These are phyloP conservation scores for Plectosphaerella sp. DNA, from an alignment of 2,329 filamentous ascomycete species.

Conservation along the genomic window DNA sequence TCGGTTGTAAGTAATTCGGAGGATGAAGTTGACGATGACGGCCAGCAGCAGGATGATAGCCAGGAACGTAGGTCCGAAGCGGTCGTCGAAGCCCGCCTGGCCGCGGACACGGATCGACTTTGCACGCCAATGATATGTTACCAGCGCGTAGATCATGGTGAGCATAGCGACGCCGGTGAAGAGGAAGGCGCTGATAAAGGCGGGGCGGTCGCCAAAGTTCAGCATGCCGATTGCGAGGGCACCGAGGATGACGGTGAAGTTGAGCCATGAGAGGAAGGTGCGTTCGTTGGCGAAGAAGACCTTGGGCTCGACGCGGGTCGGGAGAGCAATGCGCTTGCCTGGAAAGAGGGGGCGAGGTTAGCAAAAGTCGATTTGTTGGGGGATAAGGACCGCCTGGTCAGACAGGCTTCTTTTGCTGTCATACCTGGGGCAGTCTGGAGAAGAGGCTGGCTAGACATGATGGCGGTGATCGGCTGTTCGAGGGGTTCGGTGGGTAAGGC, in stretches of 20 bases:
- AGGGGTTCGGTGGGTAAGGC: no score
- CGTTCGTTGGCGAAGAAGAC: constrained; percentile 99
- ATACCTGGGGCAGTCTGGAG: constrained; percentile 89
- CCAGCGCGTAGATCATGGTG: constrained; percentile 90
- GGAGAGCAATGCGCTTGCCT: constrained; percentile 98
- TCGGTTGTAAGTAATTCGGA: constrained; percentile 58
- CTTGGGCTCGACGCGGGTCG: constrained; percentile 96
- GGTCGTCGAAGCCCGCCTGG: constrained; percentile 94
- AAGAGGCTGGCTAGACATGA: constrained; percentile 94
- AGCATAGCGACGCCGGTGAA: constrained; percentile 94
- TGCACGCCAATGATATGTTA: constrained; percentile 96
- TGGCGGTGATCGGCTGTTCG: constrained; percentile 16
- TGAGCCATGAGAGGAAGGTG: constrained; percentile 98
- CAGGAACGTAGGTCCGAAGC: constrained; percentile 87
- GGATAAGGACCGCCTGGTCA: background rate
- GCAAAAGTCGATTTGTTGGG: background rate
- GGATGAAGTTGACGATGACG: constrained; percentile 92
- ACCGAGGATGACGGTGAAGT: constrained; percentile 98
- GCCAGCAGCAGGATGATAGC: constrained; percentile 81
- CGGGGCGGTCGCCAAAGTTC: constrained; percentile 93
- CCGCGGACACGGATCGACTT: constrained; percentile 87
- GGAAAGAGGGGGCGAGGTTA: constrained; percentile 3
- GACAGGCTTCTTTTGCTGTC: constrained; percentile 14
- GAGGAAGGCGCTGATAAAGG: constrained; percentile 87
- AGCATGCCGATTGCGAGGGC: constrained; percentile 94